phyloP scores from a whole-genome alignment of 768 basidiomycete species.

The Boletus bicolor region DNA sequence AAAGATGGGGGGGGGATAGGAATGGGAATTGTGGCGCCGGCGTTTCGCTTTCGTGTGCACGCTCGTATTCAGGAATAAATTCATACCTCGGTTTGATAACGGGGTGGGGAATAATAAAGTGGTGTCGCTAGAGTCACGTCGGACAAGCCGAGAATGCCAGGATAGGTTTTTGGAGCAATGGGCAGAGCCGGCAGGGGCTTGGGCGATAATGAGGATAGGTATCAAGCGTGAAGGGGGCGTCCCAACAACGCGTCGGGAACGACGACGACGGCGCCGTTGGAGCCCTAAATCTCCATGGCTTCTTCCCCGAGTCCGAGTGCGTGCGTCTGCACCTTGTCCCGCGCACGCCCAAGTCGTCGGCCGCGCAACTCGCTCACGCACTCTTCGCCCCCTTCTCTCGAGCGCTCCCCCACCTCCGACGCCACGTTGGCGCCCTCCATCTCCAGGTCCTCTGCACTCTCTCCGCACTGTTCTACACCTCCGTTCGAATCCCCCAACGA shows the following conservation, averaged over 20 bases:
- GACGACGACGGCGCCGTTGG: neutral
- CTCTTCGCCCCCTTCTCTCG: neutral
- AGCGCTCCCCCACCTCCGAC: constrained; percentile 2
- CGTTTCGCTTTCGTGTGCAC: neutral
- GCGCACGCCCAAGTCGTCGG: constrained; percentile 16
- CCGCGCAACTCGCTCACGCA: constrained; percentile 12
- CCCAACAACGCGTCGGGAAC: no score
- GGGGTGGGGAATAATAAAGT: neutral
- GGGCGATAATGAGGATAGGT: no score
- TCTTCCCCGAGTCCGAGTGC: constrained; percentile 6
- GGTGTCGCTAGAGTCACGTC: constrained; percentile 6
- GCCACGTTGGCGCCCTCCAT: constrained; percentile 13
- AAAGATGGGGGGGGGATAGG: neutral
- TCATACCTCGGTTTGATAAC: neutral
- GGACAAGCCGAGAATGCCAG: neutral
- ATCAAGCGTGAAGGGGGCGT: no score
- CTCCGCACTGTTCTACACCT: neutral
- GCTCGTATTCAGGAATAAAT: neutral
- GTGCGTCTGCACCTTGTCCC: constrained; percentile 16
- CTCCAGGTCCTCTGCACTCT: constrained; percentile 13
- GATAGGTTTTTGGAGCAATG: neutral
- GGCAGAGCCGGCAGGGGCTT: no score
- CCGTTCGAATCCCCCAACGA: constrained; percentile 1
- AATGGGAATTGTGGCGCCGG: neutral
- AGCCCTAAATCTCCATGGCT: constrained; percentile 16